Percentiles rank a stretch among this genome's conserved stretches.
phyloP scores from a whole-genome alignment of 768 basidiomycete genomes.

The Boletus rubroflammeus region DNA sequence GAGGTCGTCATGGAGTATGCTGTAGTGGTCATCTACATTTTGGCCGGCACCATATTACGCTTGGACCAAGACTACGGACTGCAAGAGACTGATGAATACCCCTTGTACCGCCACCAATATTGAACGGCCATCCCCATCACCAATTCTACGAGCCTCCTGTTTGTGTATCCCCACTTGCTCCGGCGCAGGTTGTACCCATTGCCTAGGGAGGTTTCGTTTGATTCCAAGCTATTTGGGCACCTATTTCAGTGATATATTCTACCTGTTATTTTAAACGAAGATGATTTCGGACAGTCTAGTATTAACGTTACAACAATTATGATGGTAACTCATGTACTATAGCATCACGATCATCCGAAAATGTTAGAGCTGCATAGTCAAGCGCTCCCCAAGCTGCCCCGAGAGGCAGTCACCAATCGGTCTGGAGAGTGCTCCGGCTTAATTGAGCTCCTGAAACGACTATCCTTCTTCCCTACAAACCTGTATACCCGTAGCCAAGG shows the following conservation, averaged over 20 bases:
- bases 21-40: conserved; percentile 42
- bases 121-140: conserved; percentile 1
- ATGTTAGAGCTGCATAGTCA: conserved; percentile 75
- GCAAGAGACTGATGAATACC: conserved; percentile 25
- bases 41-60: conserved; percentile 28
- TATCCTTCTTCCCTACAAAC: conserved; percentile 42
- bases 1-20: conserved; percentile 58
- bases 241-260: not conserved
- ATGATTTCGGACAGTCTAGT: not conserved
- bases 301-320: not conserved
- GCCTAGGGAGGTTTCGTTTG: not conserved
- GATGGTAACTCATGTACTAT: not conserved
- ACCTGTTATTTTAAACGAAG: not conserved
- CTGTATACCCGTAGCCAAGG: conserved; percentile 51
- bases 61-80: conserved; percentile 32
- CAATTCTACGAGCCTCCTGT: not conserved
- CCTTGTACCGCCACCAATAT: conserved; percentile 35
- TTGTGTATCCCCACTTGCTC: not conserved
- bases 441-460: conserved; percentile 53
- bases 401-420: conserved; percentile 33
- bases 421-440: conserved; percentile 72
- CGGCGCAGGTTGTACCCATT: not conserved
- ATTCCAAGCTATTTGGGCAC: not conserved
- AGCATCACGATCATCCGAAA: not conserved
- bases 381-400: conserved; percentile 52